Conservation (phyloP, 805 yeast genomes). For the Isabelozyma heimii region DNA sequence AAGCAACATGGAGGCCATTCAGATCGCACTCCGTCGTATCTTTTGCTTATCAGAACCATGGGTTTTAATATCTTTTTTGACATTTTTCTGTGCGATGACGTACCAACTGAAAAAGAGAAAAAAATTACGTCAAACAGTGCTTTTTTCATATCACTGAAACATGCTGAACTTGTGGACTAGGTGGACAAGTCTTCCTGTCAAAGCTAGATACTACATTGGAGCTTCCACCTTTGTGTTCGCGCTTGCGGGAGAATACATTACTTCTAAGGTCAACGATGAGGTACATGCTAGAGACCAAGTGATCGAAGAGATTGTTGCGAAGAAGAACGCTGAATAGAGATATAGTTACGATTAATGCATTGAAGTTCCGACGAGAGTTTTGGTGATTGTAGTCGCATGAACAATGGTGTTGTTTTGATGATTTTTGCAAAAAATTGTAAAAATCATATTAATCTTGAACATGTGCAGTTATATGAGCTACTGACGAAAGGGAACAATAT, state of each 20-base stretch:
- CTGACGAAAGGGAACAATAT: no score
- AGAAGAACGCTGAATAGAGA: neutral
- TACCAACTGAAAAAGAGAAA: neutral
- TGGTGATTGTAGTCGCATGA: no score
- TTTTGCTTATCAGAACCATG: constrained; percentile 6
- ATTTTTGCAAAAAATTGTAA: no score
- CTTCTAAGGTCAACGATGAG: constrained; percentile 34
- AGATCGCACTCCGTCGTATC: constrained; percentile 37
- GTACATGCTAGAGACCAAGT: constrained; percentile 29
- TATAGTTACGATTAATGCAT: neutral
- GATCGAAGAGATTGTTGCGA: constrained; percentile 15
- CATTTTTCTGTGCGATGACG: neutral
- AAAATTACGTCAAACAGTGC: neutral
- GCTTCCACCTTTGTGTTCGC: constrained; percentile 41
- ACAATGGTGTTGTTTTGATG: no score
- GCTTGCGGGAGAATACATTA: constrained; percentile 37
- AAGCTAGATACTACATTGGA: constrained; percentile 39
- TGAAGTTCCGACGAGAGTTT: no score
- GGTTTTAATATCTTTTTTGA: neutral
- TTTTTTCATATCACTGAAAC: neutral
- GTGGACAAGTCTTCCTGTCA: constrained; percentile 41
- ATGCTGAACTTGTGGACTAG: constrained; percentile 28
- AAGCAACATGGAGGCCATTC: constrained; percentile 83
- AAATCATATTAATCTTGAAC: no score
- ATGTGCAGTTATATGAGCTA: no score